Base-by-base conservation (phyloP, 305 asterid species). In the Rubia tinctorum region DNA sequence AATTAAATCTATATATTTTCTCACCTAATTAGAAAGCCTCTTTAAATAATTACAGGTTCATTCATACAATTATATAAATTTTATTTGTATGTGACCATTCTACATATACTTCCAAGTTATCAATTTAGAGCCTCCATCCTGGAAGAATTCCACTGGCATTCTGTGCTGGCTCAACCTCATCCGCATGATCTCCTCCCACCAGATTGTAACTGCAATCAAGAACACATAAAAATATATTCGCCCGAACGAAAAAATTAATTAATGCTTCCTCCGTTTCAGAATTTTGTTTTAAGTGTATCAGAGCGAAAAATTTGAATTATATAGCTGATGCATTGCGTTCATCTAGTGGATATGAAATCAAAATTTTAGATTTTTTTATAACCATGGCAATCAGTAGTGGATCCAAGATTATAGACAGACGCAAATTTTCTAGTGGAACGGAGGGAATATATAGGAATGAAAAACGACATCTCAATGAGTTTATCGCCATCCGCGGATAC, bases 81-180 rank as follows among this genome's bases (percentile, higher is more conserved):
- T 55, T 55, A 55, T 55, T 55, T 9, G 20, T 55, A 55, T 18
- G 60, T 53, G 22, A n/a, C 2, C 4, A 18, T 49, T 15, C 8
- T 15, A 15, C 5, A 7, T 49, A 5, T 49, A 13, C 20, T 15
- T 49, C 20, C 56, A 15, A 49, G 20, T 1, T 49, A 4, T 14
- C 55, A 15, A 47, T 1, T 81, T 73, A 81, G 51, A 75, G 78
- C 82, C 78, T 82, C 85, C 88, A 82, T 73, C 83, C 82, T 42
- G 80, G 88, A 40, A 77, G 66, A 73, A 82, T 83, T 74, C 81
- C 83, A 68, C 49, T 30, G 68, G 47, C 72, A 73, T 75, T 73
- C 62, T 68, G 74, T 13, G 71, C 49, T 69, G 80, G 37, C 61
- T 76, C 68, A 75, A 64, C 63, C 30, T 39, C 37, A 22, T 25